Evolutionary conservation across 345 rosid genomes (phyloP), one percentile per base, ranked within the genome.

Genomic region (Nephelium lappaceum): DNA sequence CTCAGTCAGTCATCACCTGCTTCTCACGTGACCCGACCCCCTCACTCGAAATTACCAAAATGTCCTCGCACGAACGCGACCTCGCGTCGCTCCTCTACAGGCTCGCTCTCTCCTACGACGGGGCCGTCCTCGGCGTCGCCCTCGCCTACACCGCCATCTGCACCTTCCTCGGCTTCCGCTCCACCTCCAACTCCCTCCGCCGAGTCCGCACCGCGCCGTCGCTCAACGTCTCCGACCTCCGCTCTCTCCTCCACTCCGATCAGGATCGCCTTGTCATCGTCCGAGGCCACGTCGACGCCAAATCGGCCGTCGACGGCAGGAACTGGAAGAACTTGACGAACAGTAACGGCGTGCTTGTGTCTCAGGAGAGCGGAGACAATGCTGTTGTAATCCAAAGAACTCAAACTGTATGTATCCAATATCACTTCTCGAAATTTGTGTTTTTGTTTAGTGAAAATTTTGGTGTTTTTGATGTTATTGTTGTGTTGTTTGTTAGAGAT

Each of bases 381-480:
- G 98, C 97, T 21, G 95, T 93, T 71, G 81, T 92, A n/a, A 74
- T 96, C 36, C 95, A 96, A 80, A 88, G 93, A 84, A 88, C 89
- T 55, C 97, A 91, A 85, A 88, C 97, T 67, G 97, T 93, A 87
- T 15, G 89, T 83, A 19, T 71, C 25, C 41, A 2, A 45, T 8
- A 45, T 12, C 16, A 38, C 25, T 36, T 23, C 4, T 43, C 7
- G 8, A 60, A 9, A 53, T 57, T 14, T 60, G 14, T 6, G 21
- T 18, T 43, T 57, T 36, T 36, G 2, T 57, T 60, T 41, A 1
- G 39, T 12, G 10, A 43, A 8, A 27, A 4, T 61, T 45, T 14
- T 43, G 41, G 2, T 12, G 27, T 27, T 21, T 12, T 49, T 53
- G 11, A 11, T 64, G 53, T 14, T 19, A 1, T 43, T 42, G 7